Percentiles rank a stretch among this genome's conserved stretches.
These are phyloP conservation scores for Leccinum uliginosum DNA, from an alignment of 768 basidiomycete genomes.

Conservation along the genomic window DNA sequence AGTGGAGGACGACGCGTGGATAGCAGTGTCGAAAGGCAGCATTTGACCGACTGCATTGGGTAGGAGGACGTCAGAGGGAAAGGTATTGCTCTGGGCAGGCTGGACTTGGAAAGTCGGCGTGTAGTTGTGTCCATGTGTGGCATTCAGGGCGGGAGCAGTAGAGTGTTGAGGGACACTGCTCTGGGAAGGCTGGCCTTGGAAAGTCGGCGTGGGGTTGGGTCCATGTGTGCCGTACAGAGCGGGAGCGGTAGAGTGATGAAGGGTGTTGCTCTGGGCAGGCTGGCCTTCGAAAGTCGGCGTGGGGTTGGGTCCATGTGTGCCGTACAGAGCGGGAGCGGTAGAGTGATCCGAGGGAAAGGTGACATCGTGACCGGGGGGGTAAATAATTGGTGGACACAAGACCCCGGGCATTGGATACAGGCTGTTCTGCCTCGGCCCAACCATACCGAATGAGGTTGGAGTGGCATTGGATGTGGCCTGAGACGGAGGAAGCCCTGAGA, in stretches of 20 bases:
- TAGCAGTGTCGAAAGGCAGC: background rate
- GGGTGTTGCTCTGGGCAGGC: background rate
- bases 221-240: too few species aligned
- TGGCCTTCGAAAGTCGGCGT: too few species aligned
- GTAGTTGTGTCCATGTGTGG: too few species aligned
- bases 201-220: too few species aligned
- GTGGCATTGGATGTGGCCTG: background rate
- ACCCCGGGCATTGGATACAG: background rate
- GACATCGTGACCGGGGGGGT: background rate
- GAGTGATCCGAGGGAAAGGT: background rate
- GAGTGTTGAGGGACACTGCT: too few species aligned
- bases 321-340: too few species aligned
- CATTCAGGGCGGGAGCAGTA: too few species aligned
- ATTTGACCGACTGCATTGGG: background rate
- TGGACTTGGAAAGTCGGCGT: background rate
- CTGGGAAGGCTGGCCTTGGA: background rate
- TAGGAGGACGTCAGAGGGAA: background rate
- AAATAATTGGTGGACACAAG: background rate
- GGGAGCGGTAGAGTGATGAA: too few species aligned
- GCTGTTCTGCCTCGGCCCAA: background rate
- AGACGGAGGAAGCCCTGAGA: background rate
- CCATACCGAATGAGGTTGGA: background rate
- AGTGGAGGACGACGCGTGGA: background rate
- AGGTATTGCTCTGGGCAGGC: background rate
- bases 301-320: too few species aligned